These are phyloP conservation scores for Schoenoplectus tabernaemontani DNA, from an alignment of 202 grass and related monocot species.

Conservation along the genomic window DNA sequence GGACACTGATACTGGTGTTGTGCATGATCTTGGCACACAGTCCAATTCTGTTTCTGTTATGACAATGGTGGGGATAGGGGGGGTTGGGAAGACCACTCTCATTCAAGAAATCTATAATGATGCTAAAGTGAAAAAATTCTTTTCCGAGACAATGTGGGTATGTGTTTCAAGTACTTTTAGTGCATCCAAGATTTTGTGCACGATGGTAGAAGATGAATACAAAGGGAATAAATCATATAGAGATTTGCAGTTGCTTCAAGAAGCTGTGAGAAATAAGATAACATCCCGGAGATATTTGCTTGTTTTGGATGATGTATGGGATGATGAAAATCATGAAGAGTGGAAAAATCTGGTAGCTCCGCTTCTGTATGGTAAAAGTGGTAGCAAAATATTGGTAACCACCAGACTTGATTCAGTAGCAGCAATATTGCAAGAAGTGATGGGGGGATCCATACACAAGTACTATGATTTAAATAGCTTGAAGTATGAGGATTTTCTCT, in stretches of 20 bases:
- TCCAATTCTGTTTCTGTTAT: slow-evolving; percentile 10
- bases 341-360: slow-evolving; percentile 21
- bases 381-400: slow-evolving; percentile 28
- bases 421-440: not conserved
- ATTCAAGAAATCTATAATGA: slow-evolving; percentile 12
- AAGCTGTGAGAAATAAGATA: slow-evolving; percentile 14
- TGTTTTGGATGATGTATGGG: slow-evolving; percentile 38
- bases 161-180: slow-evolving; percentile 24
- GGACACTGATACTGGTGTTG: not conserved
- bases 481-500: not conserved
- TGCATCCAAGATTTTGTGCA: not conserved
- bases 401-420: slow-evolving; percentile 21
- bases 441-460: not conserved
- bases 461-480: not conserved
- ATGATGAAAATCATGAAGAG: slow-evolving; percentile 8
- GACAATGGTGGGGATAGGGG: slow-evolving; percentile 29
- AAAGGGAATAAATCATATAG: not conserved
- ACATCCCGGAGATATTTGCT: slow-evolving; percentile 17
- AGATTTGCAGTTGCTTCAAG: slow-evolving; percentile 23
- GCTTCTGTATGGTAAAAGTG: slow-evolving; percentile 4
- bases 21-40: not conserved
- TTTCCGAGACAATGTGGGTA: slow-evolving; percentile 21
- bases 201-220: slow-evolving; percentile 19
- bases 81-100: slow-evolving; percentile 31
- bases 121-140: not conserved